phyloP scores from a whole-genome alignment of 768 basidiomycete species.

The Filobasidium wieringae region DNA sequence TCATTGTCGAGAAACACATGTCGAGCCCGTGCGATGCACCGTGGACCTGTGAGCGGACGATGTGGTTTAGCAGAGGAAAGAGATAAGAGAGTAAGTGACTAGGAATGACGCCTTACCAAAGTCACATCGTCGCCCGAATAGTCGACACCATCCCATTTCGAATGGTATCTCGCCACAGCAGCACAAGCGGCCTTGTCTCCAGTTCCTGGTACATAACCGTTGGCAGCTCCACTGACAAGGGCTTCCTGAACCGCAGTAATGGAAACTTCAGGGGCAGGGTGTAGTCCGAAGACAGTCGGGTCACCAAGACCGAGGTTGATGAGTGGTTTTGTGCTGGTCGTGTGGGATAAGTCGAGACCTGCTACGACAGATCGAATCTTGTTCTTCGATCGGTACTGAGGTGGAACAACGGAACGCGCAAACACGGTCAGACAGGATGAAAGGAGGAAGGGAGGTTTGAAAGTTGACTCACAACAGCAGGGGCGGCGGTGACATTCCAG shows the following conservation, averaged over 20 bases:
- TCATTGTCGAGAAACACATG: constrained; percentile 31
- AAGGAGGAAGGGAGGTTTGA: not conserved
- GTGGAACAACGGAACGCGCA: not conserved
- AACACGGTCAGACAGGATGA: not conserved
- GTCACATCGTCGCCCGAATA: constrained; percentile 28
- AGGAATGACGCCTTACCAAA: constrained; percentile 19
- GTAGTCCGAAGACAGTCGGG: constrained; percentile 36
- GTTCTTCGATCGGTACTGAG: constrained; percentile 28
- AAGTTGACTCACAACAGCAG: not conserved
- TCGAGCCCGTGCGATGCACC: constrained; percentile 38
- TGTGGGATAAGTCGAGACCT: constrained; percentile 21
- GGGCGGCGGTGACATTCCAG: not conserved
- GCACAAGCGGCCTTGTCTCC: constrained; percentile 31
- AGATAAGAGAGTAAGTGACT: not conserved
- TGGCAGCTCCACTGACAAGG: constrained; percentile 19
- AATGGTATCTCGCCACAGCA: constrained; percentile 38
- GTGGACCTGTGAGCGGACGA: constrained; percentile 24
- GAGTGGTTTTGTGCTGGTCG: constrained; percentile 26
- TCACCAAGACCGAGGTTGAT: constrained; percentile 41
- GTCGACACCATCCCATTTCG: constrained; percentile 28
- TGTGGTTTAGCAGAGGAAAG: not conserved
- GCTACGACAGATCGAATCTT: constrained; percentile 32
- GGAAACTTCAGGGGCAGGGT: constrained; percentile 28
- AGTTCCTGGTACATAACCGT: constrained; percentile 35
- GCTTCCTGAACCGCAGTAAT: constrained; percentile 27